Conservation (phyloP, 306 rosid species). For the Lathyrus oleraceus region DNA sequence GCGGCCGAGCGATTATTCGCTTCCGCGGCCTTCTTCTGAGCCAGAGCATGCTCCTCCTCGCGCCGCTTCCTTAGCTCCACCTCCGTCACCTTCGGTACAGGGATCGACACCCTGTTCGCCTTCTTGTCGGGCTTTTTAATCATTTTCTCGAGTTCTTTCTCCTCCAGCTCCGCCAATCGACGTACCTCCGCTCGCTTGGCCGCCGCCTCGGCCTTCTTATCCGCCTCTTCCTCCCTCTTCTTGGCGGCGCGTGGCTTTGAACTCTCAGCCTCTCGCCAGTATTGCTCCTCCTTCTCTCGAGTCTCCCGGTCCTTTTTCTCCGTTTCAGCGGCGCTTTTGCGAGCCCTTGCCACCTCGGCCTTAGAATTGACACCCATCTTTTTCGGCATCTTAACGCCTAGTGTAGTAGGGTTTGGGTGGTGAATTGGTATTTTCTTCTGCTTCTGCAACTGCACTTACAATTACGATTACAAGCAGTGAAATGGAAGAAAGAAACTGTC, state of each 20-base stretch:
- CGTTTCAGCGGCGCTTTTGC: constrained; percentile 63
- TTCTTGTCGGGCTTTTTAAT: constrained; percentile 79
- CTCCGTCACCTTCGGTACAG: constrained; percentile 88
- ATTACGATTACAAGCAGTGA: not conserved
- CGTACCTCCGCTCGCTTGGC: constrained; percentile 85
- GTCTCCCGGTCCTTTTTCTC: constrained; percentile 77
- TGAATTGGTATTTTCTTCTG: not conserved
- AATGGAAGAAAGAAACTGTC: not conserved
- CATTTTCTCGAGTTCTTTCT: constrained; percentile 79
- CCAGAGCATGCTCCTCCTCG: constrained; percentile 70
- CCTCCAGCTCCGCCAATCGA: constrained; percentile 84
- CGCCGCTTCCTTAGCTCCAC: constrained; percentile 61
- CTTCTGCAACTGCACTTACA: not conserved
- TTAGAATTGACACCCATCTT: constrained; percentile 91
- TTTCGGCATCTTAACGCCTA: constrained; percentile 63
- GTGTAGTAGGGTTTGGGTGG: not conserved
- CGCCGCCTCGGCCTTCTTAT: constrained; percentile 76
- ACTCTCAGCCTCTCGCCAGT: constrained; percentile 92
- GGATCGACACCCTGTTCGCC: constrained; percentile 73
- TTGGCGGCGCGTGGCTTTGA: constrained; percentile 84
- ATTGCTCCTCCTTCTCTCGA: constrained; percentile 70
- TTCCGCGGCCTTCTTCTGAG: constrained; percentile 65
- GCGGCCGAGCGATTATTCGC: constrained; percentile 67
- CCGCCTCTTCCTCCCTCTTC: constrained; percentile 93
- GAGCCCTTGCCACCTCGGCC: constrained; percentile 90